These are phyloP conservation scores for Hypoxylon sp. DNA, from an alignment of 2,329 filamentous ascomycete species.

Conservation along the genomic window DNA sequence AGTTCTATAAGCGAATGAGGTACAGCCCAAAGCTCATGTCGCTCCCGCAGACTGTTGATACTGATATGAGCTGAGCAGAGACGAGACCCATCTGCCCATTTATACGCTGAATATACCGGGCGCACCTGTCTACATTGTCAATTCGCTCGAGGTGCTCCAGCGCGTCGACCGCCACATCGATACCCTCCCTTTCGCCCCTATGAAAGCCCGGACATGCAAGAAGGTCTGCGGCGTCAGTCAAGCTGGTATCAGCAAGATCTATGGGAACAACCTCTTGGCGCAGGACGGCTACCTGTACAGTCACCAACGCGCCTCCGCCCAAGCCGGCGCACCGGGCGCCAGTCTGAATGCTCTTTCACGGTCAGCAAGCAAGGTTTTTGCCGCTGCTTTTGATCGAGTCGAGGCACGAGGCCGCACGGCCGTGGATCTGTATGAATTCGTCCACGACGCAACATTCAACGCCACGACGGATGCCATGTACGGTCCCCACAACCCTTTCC, in stretches of 20 bases:
- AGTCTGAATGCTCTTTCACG: slow-evolving; percentile 27
- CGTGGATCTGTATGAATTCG: slow-evolving; percentile 28
- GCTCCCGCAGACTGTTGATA: slow-evolving; percentile 3
- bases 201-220: slow-evolving; percentile 21
- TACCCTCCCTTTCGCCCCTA: slow-evolving; percentile 32
- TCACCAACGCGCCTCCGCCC: slow-evolving; percentile 26
- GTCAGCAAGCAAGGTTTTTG: slow-evolving; percentile 29
- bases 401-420: slow-evolving; percentile 30
- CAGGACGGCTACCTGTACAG: slow-evolving; percentile 33
- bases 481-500: slow-evolving; percentile 36
- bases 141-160: slow-evolving; percentile 34
- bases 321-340: slow-evolving; percentile 27
- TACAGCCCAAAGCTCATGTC: slow-evolving; percentile 22
- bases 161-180: slow-evolving; percentile 36
- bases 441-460: slow-evolving; percentile 17
- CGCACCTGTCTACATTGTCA: slow-evolving; percentile 29
- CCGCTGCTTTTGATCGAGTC: slow-evolving; percentile 29
- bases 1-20: slow-evolving; percentile 35
- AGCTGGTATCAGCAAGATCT: slow-evolving; percentile 30
- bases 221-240: slow-evolving; percentile 32
- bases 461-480: slow-evolving; percentile 32
- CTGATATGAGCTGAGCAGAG: slow-evolving; percentile 27
- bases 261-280: slow-evolving; percentile 26
- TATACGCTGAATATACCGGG: slow-evolving; percentile 34
- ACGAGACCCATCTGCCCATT: slow-evolving; percentile 29